phyloP scores from a whole-genome alignment of 2,329 filamentous ascomycete genomes.

The Orbilia brochopaga region DNA sequence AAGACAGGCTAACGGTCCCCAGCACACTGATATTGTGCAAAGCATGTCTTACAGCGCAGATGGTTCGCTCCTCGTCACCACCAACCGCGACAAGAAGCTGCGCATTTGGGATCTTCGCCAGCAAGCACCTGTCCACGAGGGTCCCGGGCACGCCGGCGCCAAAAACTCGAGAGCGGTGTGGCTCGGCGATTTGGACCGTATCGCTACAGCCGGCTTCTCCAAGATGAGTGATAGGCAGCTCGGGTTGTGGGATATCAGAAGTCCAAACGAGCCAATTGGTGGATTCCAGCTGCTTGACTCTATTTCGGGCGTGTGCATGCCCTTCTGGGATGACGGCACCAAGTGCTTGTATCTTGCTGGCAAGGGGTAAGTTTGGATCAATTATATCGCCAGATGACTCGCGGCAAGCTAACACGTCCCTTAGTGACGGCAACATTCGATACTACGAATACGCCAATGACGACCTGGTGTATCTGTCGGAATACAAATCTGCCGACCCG shows the following conservation, averaged over 20 bases:
- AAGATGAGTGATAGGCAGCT: conserved; percentile 98
- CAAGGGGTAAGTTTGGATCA: conserved; percentile 75
- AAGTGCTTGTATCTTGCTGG: conserved; percentile 95
- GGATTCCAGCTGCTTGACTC: conserved; percentile 91
- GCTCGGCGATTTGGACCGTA: conserved; percentile 88
- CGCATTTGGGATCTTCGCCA: conserved; percentile 97
- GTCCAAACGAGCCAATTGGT: conserved; percentile 78
- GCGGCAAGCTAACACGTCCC: conserved; percentile 30
- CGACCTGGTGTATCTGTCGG: conserved; percentile 95
- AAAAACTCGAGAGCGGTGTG: conserved; percentile 98
- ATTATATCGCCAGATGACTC: conserved; percentile 54
- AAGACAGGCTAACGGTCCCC: conserved; percentile 9
- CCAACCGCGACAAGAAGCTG: conserved; percentile 96
- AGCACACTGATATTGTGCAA: conserved; percentile 90
- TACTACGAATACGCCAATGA: conserved; percentile 99
- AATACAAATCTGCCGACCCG: conserved; percentile 95
- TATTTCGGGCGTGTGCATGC: conserved; percentile 98
- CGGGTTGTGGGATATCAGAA: conserved; percentile 91
- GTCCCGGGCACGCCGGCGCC: conserved; percentile 83
- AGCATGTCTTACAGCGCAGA: conserved; percentile 94
- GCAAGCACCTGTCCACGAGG: conserved; percentile 83
- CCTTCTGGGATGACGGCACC: conserved; percentile 98
- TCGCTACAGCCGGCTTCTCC: conserved; percentile 96
- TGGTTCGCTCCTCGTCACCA: conserved; percentile 84
- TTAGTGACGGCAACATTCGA: conserved; percentile 94